phyloP scores from a whole-genome alignment of 352 stramenopile species.

The Phytopythium montanum region DNA sequence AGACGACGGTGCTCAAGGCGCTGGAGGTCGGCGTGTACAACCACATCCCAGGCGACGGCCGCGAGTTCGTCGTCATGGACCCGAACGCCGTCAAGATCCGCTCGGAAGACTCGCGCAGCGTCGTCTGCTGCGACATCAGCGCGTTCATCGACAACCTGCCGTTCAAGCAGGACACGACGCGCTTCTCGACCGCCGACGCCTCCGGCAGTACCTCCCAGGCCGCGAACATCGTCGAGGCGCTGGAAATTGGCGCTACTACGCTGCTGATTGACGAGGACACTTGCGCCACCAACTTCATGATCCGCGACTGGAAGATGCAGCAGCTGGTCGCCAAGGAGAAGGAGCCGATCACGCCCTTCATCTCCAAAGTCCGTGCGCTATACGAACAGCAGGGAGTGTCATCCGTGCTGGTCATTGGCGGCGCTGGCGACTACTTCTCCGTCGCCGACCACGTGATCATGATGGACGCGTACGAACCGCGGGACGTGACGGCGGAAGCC shows the following conservation, averaged over 20 bases:
- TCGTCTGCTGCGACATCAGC: slow-evolving; percentile 91
- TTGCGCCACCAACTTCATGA: slow-evolving; percentile 98
- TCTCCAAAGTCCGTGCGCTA: slow-evolving; percentile 92
- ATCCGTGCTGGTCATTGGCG: slow-evolving; percentile 95
- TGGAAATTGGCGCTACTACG: slow-evolving; percentile 89
- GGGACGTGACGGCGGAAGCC: slow-evolving; percentile 89
- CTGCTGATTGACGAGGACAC: slow-evolving; percentile 97
- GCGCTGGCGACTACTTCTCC: slow-evolving; percentile 96
- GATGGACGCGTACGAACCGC: slow-evolving; percentile 94
- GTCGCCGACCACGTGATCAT: slow-evolving; percentile 95
- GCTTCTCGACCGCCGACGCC: slow-evolving; percentile 92
- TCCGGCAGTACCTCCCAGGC: slow-evolving; percentile 97
- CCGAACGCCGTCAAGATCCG: slow-evolving; percentile 92
- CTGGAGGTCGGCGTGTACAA: slow-evolving; percentile 96
- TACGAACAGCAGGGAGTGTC: slow-evolving; percentile 88
- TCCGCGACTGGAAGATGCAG: slow-evolving; percentile 97
- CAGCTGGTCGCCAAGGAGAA: slow-evolving; percentile 94
- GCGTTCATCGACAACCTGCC: slow-evolving; percentile 97
- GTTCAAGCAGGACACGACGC: slow-evolving; percentile 90
- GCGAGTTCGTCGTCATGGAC: slow-evolving; percentile 93
- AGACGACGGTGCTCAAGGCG: slow-evolving; percentile 94
- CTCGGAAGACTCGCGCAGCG: slow-evolving; percentile 92
- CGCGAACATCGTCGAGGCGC: slow-evolving; percentile 94
- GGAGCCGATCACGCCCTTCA: slow-evolving; percentile 98
- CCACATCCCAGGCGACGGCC: slow-evolving; percentile 93